These are phyloP conservation scores for Boletus sp. DNA, from an alignment of 1,284 basidiomycete genomes.

Conservation along the genomic window DNA sequence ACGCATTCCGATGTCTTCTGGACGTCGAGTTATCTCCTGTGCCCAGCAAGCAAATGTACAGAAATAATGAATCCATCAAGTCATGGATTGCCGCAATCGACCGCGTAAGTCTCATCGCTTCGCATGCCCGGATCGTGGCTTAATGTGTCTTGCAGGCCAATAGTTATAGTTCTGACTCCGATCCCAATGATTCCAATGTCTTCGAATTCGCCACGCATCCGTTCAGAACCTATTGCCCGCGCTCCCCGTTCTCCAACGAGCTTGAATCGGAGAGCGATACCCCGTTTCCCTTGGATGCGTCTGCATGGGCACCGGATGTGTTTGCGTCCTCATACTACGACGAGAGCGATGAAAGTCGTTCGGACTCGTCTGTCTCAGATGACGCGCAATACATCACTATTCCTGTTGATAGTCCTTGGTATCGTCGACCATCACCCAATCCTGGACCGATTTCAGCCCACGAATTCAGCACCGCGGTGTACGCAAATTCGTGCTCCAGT, in stretches of 20 bases:
- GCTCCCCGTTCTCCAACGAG: slow-evolving; percentile 24
- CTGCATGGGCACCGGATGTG: slow-evolving; percentile 22
- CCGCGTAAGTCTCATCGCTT: slow-evolving; percentile 15
- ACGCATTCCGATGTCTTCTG: neutral
- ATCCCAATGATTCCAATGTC: slow-evolving; percentile 1
- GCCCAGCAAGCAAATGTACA: slow-evolving; percentile 23
- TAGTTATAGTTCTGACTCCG: too few species aligned
- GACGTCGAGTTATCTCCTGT: slow-evolving; percentile 6
- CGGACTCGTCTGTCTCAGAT: slow-evolving; percentile 20
- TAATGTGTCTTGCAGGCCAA: slow-evolving; percentile 17
- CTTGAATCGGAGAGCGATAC: slow-evolving; percentile 18
- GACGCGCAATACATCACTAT: slow-evolving; percentile 30
- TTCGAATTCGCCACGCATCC: slow-evolving; percentile 21
- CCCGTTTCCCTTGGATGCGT: slow-evolving; percentile 15
- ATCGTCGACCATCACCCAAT: slow-evolving; percentile 21
- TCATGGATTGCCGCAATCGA: slow-evolving; percentile 28
- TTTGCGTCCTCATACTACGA: slow-evolving; percentile 14
- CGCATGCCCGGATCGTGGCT: neutral
- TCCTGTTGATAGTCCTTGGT: slow-evolving; percentile 32
- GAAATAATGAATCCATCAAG: slow-evolving; percentile 21
- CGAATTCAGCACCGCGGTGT: slow-evolving; percentile 19
- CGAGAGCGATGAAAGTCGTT: slow-evolving; percentile 21
- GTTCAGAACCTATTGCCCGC: slow-evolving; percentile 13
- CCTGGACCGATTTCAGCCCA: slow-evolving; percentile 21
- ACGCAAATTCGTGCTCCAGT: slow-evolving; percentile 27